Evolutionary conservation across 164 flowering plant species (phyloP).

Genomic region (Protea cynaroides): DNA sequence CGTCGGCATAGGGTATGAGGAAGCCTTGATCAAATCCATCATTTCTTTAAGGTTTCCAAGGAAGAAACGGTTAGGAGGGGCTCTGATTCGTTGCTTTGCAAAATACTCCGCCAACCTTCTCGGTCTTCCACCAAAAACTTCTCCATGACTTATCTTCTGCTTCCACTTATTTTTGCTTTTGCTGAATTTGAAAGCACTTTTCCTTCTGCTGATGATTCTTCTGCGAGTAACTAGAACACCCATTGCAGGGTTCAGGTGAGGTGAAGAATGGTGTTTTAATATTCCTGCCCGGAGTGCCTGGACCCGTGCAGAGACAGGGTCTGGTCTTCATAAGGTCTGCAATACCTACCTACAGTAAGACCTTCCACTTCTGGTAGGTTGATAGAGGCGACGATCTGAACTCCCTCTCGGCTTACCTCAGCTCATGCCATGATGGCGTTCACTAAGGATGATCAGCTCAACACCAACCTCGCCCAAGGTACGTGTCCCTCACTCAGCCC

Average conservation of each 20-base stretch:
- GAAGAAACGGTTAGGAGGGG: conserved; percentile 90
- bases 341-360: conserved; percentile 85
- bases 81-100: conserved; percentile 83
- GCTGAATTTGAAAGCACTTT: too few relatives aligned
- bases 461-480: conserved; percentile 38
- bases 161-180: too few relatives aligned
- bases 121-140: conserved; percentile 98
- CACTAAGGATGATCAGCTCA: conserved; percentile 74
- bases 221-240: too few relatives aligned
- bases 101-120: conserved; percentile 74
- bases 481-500: too few relatives aligned
- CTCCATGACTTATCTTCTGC: too few relatives aligned
- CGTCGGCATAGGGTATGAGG: conserved; percentile 85
- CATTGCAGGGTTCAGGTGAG: too few relatives aligned
- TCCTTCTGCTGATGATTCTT: too few relatives aligned
- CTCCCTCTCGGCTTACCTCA: conserved; percentile 80
- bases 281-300: conserved; percentile 80
- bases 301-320: conserved; percentile 53
- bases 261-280: too few relatives aligned
- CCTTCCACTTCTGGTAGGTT: conserved; percentile 83
- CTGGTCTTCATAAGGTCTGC: conserved; percentile 57
- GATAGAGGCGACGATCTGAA: conserved; percentile 56
- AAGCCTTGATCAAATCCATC: conserved; percentile 56
- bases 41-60: conserved; percentile 89
- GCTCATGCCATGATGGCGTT: conserved; percentile 76